Evolutionary conservation across 2,329 filamentous ascomycete species (phyloP).

Genomic region (Fusarium ramigenum): DNA sequence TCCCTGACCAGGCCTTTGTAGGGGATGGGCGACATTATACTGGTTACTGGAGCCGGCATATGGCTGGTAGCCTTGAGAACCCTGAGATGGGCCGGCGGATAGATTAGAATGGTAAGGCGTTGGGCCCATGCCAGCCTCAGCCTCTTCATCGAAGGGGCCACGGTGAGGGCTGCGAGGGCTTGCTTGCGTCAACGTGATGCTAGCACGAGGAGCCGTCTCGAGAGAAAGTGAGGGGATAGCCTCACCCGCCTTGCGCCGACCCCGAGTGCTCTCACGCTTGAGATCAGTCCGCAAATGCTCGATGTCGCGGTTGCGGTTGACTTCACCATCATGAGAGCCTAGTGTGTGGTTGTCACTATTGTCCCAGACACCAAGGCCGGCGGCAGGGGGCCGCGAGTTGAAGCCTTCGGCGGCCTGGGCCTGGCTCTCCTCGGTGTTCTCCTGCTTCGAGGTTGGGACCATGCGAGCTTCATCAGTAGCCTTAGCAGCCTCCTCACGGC

Average conservation of each 20-base stretch:
- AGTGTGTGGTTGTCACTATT: slow-evolving; percentile 39
- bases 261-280: slow-evolving; percentile 58
- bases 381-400: slow-evolving; percentile 50
- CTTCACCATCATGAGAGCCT: slow-evolving; percentile 45
- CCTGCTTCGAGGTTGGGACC: slow-evolving; percentile 58
- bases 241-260: slow-evolving; percentile 61
- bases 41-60: slow-evolving; percentile 31
- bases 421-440: slow-evolving; percentile 50
- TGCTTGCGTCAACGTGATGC: slow-evolving; percentile 41
- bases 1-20: slow-evolving; percentile 33
- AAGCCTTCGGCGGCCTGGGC: slow-evolving; percentile 56
- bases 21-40: slow-evolving; percentile 34
- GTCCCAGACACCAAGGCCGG: slow-evolving; percentile 39
- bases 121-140: slow-evolving; percentile 48
- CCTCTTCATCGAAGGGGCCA: slow-evolving; percentile 56
- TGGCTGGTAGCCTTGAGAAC: slow-evolving; percentile 38
- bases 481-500: slow-evolving; percentile 67
- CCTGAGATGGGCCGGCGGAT: slow-evolving; percentile 27
- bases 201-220: slow-evolving; percentile 37
- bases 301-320: slow-evolving; percentile 50
- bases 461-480: slow-evolving; percentile 73
- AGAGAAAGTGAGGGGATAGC: slow-evolving; percentile 50
- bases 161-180: slow-evolving; percentile 47
- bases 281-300: slow-evolving; percentile 50
- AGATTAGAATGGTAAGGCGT: slow-evolving; percentile 47